Evolutionary conservation across 805 yeast species (phyloP).

Genomic region (Barnettozyma californica): DNA sequence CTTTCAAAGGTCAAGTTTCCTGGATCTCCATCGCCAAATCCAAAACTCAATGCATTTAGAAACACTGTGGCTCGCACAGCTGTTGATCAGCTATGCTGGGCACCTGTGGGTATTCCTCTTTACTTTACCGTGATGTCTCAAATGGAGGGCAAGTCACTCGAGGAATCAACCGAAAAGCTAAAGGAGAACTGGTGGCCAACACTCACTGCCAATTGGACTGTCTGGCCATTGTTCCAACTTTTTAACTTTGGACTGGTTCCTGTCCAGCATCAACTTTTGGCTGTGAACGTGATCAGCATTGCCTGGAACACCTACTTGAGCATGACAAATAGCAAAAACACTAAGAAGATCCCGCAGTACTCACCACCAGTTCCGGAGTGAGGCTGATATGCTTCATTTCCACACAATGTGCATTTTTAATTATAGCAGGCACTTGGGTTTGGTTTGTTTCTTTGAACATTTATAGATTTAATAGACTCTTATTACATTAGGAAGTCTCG

Average conservation of each 20-base stretch:
- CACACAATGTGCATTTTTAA: no score
- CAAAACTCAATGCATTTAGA: conserved; percentile 17
- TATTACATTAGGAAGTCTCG: no score
- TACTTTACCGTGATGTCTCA: conserved; percentile 65
- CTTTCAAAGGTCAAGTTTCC: conserved; percentile 41
- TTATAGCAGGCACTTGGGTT: no score
- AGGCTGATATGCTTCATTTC: not conserved
- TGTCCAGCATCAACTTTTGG: conserved; percentile 56
- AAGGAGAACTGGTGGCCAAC: conserved; percentile 59
- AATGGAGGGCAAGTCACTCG: conserved; percentile 48
- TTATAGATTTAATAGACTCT: no score
- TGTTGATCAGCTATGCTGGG: conserved; percentile 69
- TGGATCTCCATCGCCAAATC: conserved; percentile 10
- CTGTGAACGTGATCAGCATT: conserved; percentile 67
- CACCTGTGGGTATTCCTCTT: conserved; percentile 72
- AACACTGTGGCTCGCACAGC: conserved; percentile 48
- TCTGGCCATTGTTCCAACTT: conserved; percentile 89
- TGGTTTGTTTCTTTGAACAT: no score
- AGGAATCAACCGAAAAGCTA: conserved; percentile 38
- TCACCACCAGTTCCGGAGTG: conserved; percentile 37
- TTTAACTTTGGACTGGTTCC: conserved; percentile 76
- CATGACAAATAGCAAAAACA: conserved; percentile 37
- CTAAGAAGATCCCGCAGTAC: conserved; percentile 25
- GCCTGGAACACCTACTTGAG: conserved; percentile 84
- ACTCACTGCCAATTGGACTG: conserved; percentile 66